Base-by-base conservation (phyloP, 2,329 filamentous ascomycete genomes). In the Cladosporium sp. region DNA sequence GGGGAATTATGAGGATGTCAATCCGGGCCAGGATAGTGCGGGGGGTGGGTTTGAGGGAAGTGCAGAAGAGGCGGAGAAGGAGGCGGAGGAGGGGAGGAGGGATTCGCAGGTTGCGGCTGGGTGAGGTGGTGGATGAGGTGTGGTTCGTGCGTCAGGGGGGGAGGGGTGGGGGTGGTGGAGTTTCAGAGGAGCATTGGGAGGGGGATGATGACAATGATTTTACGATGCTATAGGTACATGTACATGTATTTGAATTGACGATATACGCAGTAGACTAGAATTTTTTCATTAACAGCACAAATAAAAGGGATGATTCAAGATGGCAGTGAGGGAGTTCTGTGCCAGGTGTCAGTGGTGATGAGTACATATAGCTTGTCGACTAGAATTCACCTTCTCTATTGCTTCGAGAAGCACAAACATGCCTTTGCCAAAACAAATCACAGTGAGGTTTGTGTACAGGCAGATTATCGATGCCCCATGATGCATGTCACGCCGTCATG, bases 11-110 rank as follows among this genome's bases (percentile, higher is more conserved):
- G 61, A 64, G 49, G 58, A 60, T 12, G 62, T 59, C 12, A 64
- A 64, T 32, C 60, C 61, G 7, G 62, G 60, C 2, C 62, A 64
- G 50, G 61, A 64, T 43, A n/a, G n/a, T n/a, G n/a, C n/a, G n/a
- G n/a, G n/a, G n/a, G n/a, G n/a, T n/a, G n/a, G n/a, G n/a, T n/a
- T n/a, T n/a, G n/a, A n/a, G n/a, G n/a, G n/a, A n/a, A n/a, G n/a
- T n/a, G n/a, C n/a, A n/a, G n/a, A n/a, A n/a, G 43, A 47, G 22
- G 54, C 57, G 24, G 43, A 47, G 3, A 15, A 37, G 22, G 44
- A 47, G 17, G 44, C 39, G 22, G 44, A 47, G 30, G 30, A 32
- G 30, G 30, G 12, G 11, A 32, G n/a, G 30, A n/a, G 30, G 12
- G n/a, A 11, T 32, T 12, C 7, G 5, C 4, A 12, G 12, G 11